A percentile compares a stretch with the other conserved stretches of the same genome.
phyloP scores from a whole-genome alignment of 2,329 filamentous ascomycete species.

The Byssoonygena ceratinophila region DNA sequence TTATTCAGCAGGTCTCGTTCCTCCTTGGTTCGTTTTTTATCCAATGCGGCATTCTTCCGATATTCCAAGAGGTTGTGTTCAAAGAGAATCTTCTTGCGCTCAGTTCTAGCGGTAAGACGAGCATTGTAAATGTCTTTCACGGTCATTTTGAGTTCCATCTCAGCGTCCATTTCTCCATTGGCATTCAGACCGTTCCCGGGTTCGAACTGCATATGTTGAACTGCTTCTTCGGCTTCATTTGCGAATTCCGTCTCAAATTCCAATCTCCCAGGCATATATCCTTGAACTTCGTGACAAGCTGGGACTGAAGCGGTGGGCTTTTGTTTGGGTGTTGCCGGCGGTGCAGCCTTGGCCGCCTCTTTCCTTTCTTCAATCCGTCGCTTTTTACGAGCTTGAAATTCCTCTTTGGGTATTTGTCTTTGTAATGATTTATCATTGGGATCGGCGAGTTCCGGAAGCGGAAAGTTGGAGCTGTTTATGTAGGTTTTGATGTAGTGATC shows the following conservation, averaged over 20 bases:
- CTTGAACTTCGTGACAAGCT: constrained; percentile 93
- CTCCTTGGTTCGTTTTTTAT: constrained; percentile 94
- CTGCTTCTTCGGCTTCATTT: constrained; percentile 95
- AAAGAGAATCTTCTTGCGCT: constrained; percentile 93
- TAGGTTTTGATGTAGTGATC: constrained; percentile 89
- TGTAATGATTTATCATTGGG: constrained; percentile 69
- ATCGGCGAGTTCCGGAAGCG: constrained; percentile 74
- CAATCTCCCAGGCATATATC: constrained; percentile 93
- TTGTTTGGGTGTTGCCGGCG: constrained; percentile 76
- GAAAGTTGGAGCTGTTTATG: constrained; percentile 71
- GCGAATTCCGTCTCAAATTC: constrained; percentile 97
- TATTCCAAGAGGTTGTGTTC: constrained; percentile 92
- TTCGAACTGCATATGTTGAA: constrained; percentile 97
- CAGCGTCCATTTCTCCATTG: constrained; percentile 79
- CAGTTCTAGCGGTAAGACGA: constrained; percentile 76
- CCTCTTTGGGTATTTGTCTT: constrained; percentile 72
- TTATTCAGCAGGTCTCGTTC: constrained; percentile 85
- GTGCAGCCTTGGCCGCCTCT: constrained; percentile 72
- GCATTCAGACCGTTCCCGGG: constrained; percentile 87
- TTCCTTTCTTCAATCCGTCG: constrained; percentile 83
- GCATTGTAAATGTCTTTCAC: constrained; percentile 98
- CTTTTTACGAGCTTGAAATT: constrained; percentile 90
- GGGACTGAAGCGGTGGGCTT: constrained; percentile 94
- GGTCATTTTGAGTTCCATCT: constrained; percentile 94
- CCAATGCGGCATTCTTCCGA: constrained; percentile 72